Conservation (phyloP, 2,329 filamentous ascomycete genomes). For the Penicillium occitanis region DNA sequence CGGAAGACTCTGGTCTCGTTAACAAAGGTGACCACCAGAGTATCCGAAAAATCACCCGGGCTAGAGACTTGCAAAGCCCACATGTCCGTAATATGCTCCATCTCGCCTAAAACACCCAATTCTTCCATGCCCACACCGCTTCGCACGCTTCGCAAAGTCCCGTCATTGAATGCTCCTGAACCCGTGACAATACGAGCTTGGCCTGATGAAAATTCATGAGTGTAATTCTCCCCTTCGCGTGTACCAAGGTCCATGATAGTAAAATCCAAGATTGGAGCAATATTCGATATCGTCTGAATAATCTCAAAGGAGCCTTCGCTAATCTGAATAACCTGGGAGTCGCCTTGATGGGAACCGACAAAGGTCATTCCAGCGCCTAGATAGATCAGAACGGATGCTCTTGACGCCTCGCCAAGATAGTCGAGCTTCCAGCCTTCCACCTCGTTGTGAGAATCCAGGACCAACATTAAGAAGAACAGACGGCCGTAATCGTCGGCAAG, state of each 20-base stretch:
- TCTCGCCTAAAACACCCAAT: conserved; percentile 74
- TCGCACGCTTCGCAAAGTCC: conserved; percentile 82
- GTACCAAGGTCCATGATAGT: conserved; percentile 95
- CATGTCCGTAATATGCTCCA: conserved; percentile 70
- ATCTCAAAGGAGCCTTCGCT: conserved; percentile 62
- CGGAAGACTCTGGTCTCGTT: conserved; percentile 79
- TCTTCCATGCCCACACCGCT: conserved; percentile 94
- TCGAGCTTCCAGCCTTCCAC: conserved; percentile 73
- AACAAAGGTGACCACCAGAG: conserved; percentile 75
- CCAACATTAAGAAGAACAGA: conserved; percentile 79
- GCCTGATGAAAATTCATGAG: conserved; percentile 90
- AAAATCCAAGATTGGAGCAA: conserved; percentile 90
- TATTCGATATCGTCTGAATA: conserved; percentile 75
- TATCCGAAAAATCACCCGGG: conserved; percentile 56
- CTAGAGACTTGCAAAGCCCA: conserved; percentile 63
- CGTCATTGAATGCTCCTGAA: conserved; percentile 85
- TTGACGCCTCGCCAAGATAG: conserved; percentile 66
- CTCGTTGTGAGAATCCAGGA: conserved; percentile 61
- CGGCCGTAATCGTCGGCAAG: conserved; percentile 88
- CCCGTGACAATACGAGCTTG: conserved; percentile 92
- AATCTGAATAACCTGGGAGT: conserved; percentile 78
- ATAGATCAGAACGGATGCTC: conserved; percentile 76
- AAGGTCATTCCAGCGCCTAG: conserved; percentile 69
- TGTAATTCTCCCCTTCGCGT: conserved; percentile 71
- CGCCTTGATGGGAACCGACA: conserved; percentile 87